These are phyloP conservation scores for Colletotrichum truncatum DNA, from an alignment of 2,329 filamentous ascomycete genomes.

Conservation along the genomic window DNA sequence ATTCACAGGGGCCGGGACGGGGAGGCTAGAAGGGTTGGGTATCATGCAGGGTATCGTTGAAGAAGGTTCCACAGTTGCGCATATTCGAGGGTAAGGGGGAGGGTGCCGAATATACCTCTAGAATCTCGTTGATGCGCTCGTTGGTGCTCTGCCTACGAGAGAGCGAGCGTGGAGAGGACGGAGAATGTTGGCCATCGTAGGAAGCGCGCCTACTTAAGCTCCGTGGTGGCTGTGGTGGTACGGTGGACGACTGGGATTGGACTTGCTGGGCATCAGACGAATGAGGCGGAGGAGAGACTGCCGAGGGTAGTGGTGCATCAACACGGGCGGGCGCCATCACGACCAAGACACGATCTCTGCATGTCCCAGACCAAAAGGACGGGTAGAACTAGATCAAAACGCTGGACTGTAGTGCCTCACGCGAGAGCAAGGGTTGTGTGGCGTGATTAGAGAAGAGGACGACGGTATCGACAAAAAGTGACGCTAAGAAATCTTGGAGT, in stretches of 20 bases:
- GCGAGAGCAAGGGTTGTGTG: constrained; percentile 38
- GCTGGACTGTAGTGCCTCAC: constrained; percentile 6
- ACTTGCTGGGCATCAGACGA: constrained; percentile 12
- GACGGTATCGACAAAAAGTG: neutral
- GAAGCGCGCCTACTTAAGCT: constrained; percentile 22
- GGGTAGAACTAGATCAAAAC: neutral
- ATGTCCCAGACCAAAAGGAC: constrained; percentile 5
- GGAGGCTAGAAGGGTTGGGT: constrained; percentile 9
- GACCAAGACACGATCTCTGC: constrained; percentile 12
- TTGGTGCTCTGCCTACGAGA: constrained; percentile 38
- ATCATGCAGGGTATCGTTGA: constrained; percentile 7
- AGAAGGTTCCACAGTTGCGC: neutral
- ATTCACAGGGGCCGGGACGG: neutral
- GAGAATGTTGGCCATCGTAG: constrained; percentile 19
- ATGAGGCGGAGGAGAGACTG: neutral
- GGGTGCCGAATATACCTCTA: constrained; percentile 51
- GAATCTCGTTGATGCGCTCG: constrained; percentile 54
- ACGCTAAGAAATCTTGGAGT: constrained; percentile 1
- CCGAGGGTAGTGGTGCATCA: constrained; percentile 13
- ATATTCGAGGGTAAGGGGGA: constrained; percentile 3
- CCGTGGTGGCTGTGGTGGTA: constrained; percentile 9
- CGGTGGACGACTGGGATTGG: constrained; percentile 12
- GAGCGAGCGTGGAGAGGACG: constrained; percentile 10
- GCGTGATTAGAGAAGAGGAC: constrained; percentile 25
- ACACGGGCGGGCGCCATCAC: constrained; percentile 24